These are phyloP conservation scores for Sporothrix humicola DNA, from an alignment of 2,329 filamentous ascomycete genomes.

Conservation along the genomic window DNA sequence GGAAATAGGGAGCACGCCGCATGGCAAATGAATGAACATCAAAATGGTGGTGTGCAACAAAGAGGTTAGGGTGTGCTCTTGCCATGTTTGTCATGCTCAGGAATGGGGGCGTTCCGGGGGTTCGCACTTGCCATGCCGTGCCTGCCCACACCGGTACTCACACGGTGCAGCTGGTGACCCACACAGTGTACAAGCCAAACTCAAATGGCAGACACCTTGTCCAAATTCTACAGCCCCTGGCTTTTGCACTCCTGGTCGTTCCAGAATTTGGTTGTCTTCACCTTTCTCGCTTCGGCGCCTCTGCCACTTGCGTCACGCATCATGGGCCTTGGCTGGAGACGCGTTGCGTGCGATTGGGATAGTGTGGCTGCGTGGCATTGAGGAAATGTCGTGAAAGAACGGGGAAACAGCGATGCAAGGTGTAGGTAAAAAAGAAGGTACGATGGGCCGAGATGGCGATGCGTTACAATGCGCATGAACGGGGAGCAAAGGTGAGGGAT, in stretches of 20 bases:
- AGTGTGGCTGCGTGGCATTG: too few relatives aligned
- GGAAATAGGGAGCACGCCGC: not conserved
- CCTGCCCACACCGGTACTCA: conserved; percentile 25
- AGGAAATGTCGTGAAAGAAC: not conserved
- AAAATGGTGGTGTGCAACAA: not conserved
- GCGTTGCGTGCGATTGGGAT: conserved; percentile 10
- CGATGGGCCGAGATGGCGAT: not conserved
- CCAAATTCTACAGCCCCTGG: conserved; percentile 17
- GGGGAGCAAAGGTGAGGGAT: conserved; percentile 21
- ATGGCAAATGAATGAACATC: conserved; percentile 12
- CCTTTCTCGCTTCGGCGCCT: conserved; percentile 3
- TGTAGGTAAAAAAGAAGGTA: not conserved
- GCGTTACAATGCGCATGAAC: conserved; percentile 15
- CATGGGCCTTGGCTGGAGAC: conserved; percentile 1
- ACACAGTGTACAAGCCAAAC: conserved; percentile 10
- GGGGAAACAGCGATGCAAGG: not conserved
- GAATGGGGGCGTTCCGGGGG: conserved; percentile 17
- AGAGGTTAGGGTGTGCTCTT: conserved; percentile 10
- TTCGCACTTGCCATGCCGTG: conserved; percentile 20
- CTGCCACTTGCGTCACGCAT: conserved; percentile 29
- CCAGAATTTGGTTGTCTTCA: not conserved
- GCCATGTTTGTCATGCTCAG: conserved; percentile 16
- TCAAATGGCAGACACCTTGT: not conserved
- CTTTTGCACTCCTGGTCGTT: not conserved
- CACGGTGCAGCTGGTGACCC: conserved; percentile 7